Evolutionary conservation across 805 yeast genomes (phyloP).

Genomic region (Saccharomycopsis amapae): DNA sequence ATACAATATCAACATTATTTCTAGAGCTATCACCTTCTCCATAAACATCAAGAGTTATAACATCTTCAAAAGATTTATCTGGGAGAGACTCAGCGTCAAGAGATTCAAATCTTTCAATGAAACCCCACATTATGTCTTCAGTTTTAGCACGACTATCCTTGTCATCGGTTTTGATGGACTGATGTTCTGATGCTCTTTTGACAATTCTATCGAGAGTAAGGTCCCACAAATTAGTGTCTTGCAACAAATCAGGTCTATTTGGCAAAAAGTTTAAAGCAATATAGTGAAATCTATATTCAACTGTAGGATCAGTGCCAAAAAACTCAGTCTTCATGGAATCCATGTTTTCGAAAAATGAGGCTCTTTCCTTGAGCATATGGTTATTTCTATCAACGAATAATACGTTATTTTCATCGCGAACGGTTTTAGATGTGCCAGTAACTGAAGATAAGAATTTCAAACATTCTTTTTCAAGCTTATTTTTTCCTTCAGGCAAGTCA

Average conservation of each 20-base stretch:
- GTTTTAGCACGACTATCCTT: conserved; percentile 38
- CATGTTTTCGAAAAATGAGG: conserved; percentile 52
- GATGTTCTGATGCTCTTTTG: conserved; percentile 81
- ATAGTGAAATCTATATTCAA: conserved; percentile 35
- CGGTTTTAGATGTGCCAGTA: conserved; percentile 28
- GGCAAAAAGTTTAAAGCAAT: conserved; percentile 66
- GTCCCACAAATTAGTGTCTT: conserved; percentile 36
- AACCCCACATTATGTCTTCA: conserved; percentile 66
- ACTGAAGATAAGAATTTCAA: conserved; percentile 15
- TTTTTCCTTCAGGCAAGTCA: conserved; percentile 37
- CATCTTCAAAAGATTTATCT: conserved; percentile 58
- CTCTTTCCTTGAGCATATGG: conserved; percentile 63
- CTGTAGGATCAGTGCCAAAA: conserved; percentile 21
- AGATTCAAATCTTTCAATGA: conserved; percentile 61
- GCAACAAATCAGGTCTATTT: conserved; percentile 26
- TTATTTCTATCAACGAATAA: conserved; percentile 82
- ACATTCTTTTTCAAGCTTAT: background rate
- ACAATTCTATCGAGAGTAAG: conserved; percentile 55
- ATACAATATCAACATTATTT: conserved; percentile 40
- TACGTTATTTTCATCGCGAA: conserved; percentile 36
- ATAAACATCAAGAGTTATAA: conserved; percentile 49
- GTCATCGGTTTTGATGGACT: conserved; percentile 50
- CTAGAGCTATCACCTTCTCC: conserved; percentile 37
- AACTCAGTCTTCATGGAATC: conserved; percentile 25
- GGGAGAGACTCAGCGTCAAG: conserved; percentile 43